phyloP scores from a whole-genome alignment of 768 basidiomycete species.

The Pisolithus orientalis region DNA sequence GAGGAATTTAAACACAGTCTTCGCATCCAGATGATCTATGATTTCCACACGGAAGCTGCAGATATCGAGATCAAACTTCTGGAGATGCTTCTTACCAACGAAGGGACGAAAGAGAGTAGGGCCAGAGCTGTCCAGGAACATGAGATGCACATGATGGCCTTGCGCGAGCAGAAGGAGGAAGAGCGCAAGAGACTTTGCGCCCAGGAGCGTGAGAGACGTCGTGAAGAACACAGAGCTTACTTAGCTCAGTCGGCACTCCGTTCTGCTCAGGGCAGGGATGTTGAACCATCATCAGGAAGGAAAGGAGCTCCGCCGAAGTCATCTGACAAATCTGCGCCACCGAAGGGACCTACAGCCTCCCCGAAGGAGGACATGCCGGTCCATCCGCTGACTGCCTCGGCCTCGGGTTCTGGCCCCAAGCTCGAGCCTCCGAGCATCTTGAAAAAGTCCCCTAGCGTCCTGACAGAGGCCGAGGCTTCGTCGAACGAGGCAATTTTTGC shows the following conservation, averaged over 20 bases:
- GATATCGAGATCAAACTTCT: slow-evolving; percentile 26
- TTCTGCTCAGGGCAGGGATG: slow-evolving; percentile 14
- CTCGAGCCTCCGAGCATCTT: slow-evolving; percentile 17
- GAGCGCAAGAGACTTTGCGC: slow-evolving; percentile 26
- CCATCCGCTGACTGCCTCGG: slow-evolving; percentile 3
- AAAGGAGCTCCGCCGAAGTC: slow-evolving; percentile 11
- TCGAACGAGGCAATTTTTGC: slow-evolving; percentile 22
- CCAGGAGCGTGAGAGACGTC: slow-evolving; percentile 22
- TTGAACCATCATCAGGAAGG: slow-evolving; percentile 3
- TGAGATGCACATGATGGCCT: slow-evolving; percentile 26
- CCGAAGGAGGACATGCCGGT: slow-evolving; percentile 25
- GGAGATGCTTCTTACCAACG: slow-evolving; percentile 15
- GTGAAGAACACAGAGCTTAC: slow-evolving; percentile 12
- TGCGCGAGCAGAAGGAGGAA: slow-evolving; percentile 28
- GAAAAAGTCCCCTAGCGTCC: slow-evolving; percentile 20
- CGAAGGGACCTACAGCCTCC: slow-evolving; percentile 7
- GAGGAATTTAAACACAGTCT: slow-evolving; percentile 25
- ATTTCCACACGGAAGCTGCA: slow-evolving; percentile 26
- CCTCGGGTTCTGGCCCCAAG: slow-evolving; percentile 6
- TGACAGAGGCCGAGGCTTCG: slow-evolving; percentile 20
- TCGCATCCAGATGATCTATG: slow-evolving; percentile 30
- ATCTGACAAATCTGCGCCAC: slow-evolving; percentile 11
- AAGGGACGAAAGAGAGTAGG: slow-evolving; percentile 26
- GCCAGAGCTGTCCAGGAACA: slow-evolving; percentile 25
- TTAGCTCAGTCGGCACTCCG: slow-evolving; percentile 13